A percentile compares a stretch with the other conserved stretches of the same genome.
Conservation (phyloP, 441 rosid species). For the Populus hybrid region DNA sequence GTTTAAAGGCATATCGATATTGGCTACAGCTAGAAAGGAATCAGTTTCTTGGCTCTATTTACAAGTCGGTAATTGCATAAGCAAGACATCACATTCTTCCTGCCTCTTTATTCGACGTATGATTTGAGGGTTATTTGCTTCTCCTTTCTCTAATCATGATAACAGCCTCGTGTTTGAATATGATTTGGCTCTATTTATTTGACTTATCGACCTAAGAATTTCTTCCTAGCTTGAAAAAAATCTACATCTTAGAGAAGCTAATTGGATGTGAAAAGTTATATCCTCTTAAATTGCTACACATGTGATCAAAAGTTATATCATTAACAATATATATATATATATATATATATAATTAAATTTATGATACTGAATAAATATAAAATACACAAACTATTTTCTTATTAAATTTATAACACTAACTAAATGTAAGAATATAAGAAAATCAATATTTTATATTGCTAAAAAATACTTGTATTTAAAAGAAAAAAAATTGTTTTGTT, state of each 20-base stretch:
- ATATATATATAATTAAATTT: no score
- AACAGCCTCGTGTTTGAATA: not conserved
- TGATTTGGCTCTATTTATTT: not conserved
- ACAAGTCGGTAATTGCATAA: conserved; percentile 14
- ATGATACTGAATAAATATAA: no score
- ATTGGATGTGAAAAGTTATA: no score
- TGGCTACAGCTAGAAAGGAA: not conserved
- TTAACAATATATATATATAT: no score
- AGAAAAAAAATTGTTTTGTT: no score
- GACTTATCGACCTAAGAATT: not conserved
- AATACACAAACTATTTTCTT: not conserved
- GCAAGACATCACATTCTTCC: conserved; percentile 5
- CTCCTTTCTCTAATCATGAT: not conserved
- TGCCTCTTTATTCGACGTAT: not conserved
- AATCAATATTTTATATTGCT: not conserved
- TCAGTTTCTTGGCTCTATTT: not conserved
- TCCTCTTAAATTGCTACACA: no score
- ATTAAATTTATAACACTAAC: not conserved
- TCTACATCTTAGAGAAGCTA: no score
- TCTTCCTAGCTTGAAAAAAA: not conserved
- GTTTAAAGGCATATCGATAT: no score
- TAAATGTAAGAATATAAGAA: not conserved
- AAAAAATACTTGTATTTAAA: not conserved
- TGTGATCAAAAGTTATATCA: no score
- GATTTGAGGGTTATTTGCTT: not conserved